Evolutionary conservation across 2,329 filamentous ascomycete genomes (phyloP).

Genomic region (Aulographum hederae): DNA sequence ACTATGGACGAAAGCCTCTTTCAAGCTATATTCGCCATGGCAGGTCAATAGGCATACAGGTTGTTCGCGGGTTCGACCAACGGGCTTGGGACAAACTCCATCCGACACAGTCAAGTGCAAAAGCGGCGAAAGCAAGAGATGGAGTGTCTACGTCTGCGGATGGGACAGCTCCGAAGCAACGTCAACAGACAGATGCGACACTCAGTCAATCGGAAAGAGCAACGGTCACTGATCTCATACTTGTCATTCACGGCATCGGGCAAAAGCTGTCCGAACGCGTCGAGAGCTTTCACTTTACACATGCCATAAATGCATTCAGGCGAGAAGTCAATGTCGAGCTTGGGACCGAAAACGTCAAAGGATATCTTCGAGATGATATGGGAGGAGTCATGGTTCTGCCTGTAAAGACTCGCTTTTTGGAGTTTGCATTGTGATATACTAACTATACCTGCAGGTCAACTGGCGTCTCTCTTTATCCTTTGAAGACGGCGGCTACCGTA

Average conservation of each 20-base stretch:
- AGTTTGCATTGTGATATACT: not conserved
- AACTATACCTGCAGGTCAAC: slow-evolving; percentile 41
- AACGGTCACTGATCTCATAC: slow-evolving; percentile 67
- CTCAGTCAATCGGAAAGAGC: slow-evolving; percentile 47
- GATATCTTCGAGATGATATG: slow-evolving; percentile 55
- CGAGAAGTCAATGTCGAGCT: slow-evolving; percentile 75
- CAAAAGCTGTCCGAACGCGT: slow-evolving; percentile 91
- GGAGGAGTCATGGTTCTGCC: slow-evolving; percentile 89
- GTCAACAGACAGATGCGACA: slow-evolving; percentile 31
- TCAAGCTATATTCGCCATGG: slow-evolving; percentile 68
- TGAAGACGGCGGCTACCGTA: slow-evolving; percentile 50
- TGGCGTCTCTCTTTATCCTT: slow-evolving; percentile 83
- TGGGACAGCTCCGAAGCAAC: slow-evolving; percentile 19
- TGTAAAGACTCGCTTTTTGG: slow-evolving; percentile 11
- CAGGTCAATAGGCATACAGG: slow-evolving; percentile 61
- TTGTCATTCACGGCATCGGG: slow-evolving; percentile 90
- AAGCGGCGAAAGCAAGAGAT: slow-evolving; percentile 21
- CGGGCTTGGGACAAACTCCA: slow-evolving; percentile 59
- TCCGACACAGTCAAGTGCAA: slow-evolving; percentile 25
- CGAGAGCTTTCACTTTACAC: slow-evolving; percentile 93
- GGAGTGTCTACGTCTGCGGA: slow-evolving; percentile 26
- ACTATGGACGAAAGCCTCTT: slow-evolving; percentile 66
- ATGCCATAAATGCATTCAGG: slow-evolving; percentile 82
- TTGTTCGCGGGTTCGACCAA: slow-evolving; percentile 79
- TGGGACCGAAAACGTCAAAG: slow-evolving; percentile 52